A percentile compares a stretch with the other conserved stretches of the same genome.
These are phyloP conservation scores for Botrytis byssoidea DNA, from an alignment of 2,329 filamentous ascomycete species.

Conservation along the genomic window DNA sequence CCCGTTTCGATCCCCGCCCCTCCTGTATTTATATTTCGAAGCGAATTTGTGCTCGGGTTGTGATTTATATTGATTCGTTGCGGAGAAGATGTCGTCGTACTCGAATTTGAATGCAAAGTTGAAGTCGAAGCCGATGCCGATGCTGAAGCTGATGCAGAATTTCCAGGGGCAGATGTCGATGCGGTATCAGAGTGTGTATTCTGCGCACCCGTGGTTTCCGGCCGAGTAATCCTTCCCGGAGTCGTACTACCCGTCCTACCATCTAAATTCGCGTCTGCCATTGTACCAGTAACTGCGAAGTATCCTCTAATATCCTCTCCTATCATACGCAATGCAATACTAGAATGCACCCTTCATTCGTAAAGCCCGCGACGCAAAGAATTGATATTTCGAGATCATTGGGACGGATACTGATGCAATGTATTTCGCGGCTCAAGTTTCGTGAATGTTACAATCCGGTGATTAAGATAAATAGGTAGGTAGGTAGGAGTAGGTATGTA, in stretches of 20 bases:
- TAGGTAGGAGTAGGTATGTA: neutral
- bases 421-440: slow-evolving; percentile 11
- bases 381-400: slow-evolving; percentile 1
- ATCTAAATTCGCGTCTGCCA: neutral
- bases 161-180: neutral
- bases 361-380: neutral
- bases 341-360: neutral
- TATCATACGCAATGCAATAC: neutral
- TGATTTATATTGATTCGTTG: neutral
- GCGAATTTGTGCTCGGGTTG: neutral
- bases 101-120: neutral
- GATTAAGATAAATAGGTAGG: neutral
- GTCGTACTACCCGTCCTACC: neutral
- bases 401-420: neutral
- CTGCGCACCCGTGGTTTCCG: neutral
- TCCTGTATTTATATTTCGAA: slow-evolving; percentile 2
- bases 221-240: neutral
- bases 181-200: neutral
- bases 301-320: neutral
- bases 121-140: neutral
- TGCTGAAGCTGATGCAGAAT: neutral
- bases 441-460: neutral
- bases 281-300: neutral
- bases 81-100: neutral
- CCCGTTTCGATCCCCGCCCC: neutral